These are phyloP conservation scores for Cladorrhinum sp. DNA, from an alignment of 2,329 filamentous ascomycete species.

Conservation along the genomic window DNA sequence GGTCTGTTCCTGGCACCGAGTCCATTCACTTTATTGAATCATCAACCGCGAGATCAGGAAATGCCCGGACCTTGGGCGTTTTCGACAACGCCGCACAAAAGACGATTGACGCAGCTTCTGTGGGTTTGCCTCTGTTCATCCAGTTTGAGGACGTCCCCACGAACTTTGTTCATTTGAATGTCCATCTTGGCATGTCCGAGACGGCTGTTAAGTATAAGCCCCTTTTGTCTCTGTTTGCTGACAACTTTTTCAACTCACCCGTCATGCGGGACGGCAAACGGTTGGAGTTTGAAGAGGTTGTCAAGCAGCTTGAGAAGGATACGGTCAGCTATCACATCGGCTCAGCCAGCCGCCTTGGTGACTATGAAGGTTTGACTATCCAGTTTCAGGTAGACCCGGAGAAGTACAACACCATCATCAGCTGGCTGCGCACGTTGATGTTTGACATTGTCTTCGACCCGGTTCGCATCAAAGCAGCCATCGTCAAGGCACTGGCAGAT, in stretches of 20 bases:
- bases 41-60: constrained; percentile 76
- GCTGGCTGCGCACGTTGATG: constrained; percentile 82
- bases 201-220: constrained; percentile 83
- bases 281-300: constrained; percentile 86
- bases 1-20: constrained; percentile 78
- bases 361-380: constrained; percentile 77
- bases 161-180: constrained; percentile 82
- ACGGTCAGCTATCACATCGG: constrained; percentile 81
- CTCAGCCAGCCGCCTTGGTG: constrained; percentile 65
- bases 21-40: constrained; percentile 95
- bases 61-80: constrained; percentile 68
- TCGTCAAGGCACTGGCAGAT: constrained; percentile 83
- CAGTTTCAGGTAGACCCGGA: constrained; percentile 83
- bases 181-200: constrained; percentile 75
- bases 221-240: constrained; percentile 76
- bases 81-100: constrained; percentile 69
- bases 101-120: constrained; percentile 66
- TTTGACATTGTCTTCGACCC: constrained; percentile 87
- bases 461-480: constrained; percentile 56
- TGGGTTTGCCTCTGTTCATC: constrained; percentile 75
- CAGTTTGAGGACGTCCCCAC: constrained; percentile 94
- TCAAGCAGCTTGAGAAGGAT: constrained; percentile 85
- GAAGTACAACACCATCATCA: constrained; percentile 78
- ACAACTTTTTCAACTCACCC: constrained; percentile 93
- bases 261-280: constrained; percentile 72